Evolutionary conservation across 2,329 filamentous ascomycete genomes (phyloP).

Genomic region (Clonostachys rosea): DNA sequence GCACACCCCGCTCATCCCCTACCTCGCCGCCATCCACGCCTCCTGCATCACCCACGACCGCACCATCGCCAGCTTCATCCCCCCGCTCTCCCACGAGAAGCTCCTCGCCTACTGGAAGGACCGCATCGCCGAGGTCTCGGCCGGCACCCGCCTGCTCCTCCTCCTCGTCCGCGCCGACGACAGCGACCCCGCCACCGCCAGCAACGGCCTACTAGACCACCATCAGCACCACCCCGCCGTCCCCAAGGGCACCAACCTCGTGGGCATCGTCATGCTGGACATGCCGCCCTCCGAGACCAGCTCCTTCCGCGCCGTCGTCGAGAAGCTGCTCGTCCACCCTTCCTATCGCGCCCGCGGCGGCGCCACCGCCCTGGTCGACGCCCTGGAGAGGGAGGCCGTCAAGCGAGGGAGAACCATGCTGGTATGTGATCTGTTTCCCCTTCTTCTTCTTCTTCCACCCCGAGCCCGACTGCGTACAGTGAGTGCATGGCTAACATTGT

Average conservation of each 20-base stretch:
- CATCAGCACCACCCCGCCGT: not conserved
- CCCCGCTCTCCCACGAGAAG: slow-evolving; percentile 51
- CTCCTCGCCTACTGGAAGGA: slow-evolving; percentile 54
- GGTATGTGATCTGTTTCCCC: slow-evolving; percentile 30
- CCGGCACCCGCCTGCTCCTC: slow-evolving; percentile 44
- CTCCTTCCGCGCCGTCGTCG: slow-evolving; percentile 46
- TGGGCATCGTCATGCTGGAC: slow-evolving; percentile 51
- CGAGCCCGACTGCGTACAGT: not conserved
- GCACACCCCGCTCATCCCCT: slow-evolving; percentile 48
- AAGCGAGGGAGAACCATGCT: slow-evolving; percentile 43
- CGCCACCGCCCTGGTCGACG: slow-evolving; percentile 43
- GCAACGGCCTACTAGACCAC: too few relatives aligned
- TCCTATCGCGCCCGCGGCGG: slow-evolving; percentile 44
- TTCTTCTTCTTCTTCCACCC: not conserved
- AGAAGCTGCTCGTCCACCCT: slow-evolving; percentile 54
- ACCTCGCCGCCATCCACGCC: slow-evolving; percentile 53
- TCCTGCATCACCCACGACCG: slow-evolving; percentile 54
- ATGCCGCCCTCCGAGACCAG: slow-evolving; percentile 51
- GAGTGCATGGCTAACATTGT: too few relatives aligned
- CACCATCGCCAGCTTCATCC: slow-evolving; percentile 53
- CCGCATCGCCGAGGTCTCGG: slow-evolving; percentile 38
- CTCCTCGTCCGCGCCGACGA: slow-evolving; percentile 38
- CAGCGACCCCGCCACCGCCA: slow-evolving; percentile 5
- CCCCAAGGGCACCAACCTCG: slow-evolving; percentile 34
- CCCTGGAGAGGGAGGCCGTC: slow-evolving; percentile 50